Conservation (phyloP, 2,329 filamentous ascomycete species). For the Diaporthe sp. region DNA sequence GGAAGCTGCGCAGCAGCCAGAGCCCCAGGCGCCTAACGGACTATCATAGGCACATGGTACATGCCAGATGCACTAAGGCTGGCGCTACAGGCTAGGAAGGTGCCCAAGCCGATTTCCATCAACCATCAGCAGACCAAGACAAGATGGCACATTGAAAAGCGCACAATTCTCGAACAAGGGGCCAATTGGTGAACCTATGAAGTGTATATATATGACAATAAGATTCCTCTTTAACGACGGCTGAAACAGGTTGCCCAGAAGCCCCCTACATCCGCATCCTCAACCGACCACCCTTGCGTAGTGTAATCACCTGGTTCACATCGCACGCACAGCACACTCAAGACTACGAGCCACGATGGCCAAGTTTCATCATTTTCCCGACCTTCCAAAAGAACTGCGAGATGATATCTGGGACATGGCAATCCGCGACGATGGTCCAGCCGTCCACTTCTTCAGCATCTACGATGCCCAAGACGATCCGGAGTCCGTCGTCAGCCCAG, state of each 20-base stretch:
- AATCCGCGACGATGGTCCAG: background rate
- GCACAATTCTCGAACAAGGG: background rate
- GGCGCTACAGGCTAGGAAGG: background rate
- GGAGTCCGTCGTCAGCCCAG: background rate
- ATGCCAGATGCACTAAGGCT: background rate
- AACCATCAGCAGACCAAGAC: background rate
- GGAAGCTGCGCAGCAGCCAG: background rate
- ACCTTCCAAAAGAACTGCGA: background rate
- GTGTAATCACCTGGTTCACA: background rate
- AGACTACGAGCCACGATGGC: background rate
- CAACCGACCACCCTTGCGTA: background rate
- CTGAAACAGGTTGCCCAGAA: background rate
- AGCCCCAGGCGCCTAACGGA: background rate
- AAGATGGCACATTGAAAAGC: background rate
- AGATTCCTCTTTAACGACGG: background rate
- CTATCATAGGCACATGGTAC: constrained; percentile 5
- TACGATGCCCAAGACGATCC: background rate
- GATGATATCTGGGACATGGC: background rate
- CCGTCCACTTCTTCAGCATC: background rate
- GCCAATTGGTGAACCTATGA: background rate
- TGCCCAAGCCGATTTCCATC: background rate
- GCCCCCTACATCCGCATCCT: background rate
- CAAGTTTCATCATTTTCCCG: background rate
- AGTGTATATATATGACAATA: background rate
- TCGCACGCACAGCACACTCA: background rate